phyloP scores from a whole-genome alignment of 2,329 filamentous ascomycete genomes.

The Nakataea oryzae region DNA sequence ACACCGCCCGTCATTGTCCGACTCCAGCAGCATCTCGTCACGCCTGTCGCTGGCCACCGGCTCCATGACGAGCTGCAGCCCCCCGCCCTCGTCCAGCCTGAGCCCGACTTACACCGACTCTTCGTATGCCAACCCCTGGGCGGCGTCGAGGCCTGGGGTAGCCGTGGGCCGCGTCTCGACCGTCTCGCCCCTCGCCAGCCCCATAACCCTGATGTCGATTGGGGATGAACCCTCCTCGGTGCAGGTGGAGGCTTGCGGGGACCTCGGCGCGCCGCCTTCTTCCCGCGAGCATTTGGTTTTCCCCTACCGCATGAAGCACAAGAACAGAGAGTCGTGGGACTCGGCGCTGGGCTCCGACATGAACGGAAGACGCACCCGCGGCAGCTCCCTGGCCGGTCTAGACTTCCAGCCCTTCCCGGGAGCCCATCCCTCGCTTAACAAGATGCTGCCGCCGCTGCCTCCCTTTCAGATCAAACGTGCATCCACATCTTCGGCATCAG shows the following conservation, averaged over 20 bases:
- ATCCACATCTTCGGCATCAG: background rate
- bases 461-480: background rate
- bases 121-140: conserved; percentile 1
- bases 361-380: conserved; percentile 1
- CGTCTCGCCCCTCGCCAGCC: background rate
- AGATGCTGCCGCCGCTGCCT: background rate
- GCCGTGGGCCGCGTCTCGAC: background rate
- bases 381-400: background rate
- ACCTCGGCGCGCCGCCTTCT: background rate
- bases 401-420: background rate
- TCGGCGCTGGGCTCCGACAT: conserved; percentile 1
- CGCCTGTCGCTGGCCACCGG: conserved; percentile 1
- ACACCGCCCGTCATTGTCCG: background rate
- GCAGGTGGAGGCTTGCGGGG: background rate
- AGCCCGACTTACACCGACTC: conserved; percentile 3
- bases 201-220: background rate
- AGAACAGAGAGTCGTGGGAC: conserved; percentile 2
- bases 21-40: conserved; percentile 4
- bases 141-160: background rate
- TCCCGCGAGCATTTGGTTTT: background rate
- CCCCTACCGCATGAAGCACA: background rate
- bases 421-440: background rate
- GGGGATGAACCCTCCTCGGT: background rate
- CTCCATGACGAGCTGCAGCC: conserved; percentile 3
- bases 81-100: background rate